Conservation (phyloP, 352 stramenopile species). For the Globisporangium lucens region DNA sequence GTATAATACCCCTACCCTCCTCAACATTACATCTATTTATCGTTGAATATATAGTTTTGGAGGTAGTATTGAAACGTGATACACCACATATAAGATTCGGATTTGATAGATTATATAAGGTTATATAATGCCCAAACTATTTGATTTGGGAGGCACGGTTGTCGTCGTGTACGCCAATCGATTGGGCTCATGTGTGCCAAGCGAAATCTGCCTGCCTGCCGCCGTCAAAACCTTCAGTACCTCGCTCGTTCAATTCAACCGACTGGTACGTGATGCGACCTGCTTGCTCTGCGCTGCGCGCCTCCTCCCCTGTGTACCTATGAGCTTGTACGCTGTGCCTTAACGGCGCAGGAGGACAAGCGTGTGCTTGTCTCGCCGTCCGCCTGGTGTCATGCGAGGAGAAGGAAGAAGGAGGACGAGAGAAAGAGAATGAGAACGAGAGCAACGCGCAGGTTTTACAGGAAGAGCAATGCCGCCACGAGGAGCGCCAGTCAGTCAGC, state of each 20-base stretch:
- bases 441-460: constrained; percentile 1
- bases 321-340: neutral
- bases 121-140: neutral
- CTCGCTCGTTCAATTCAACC: constrained; percentile 87
- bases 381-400: neutral
- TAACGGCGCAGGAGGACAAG: neutral
- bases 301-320: constrained; percentile 1
- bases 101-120: neutral
- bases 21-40: neutral
- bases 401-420: neutral
- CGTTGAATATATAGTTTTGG: neutral
- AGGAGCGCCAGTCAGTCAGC: neutral
- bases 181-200: constrained; percentile 51
- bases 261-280: constrained; percentile 66
- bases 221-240: constrained; percentile 72
- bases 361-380: neutral
- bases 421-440: neutral
- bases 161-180: constrained; percentile 53
- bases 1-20: constrained; percentile 15
- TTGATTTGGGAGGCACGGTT: neutral
- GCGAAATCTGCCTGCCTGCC: constrained; percentile 24
- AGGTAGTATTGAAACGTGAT: neutral
- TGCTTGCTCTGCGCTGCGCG: neutral
- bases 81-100: constrained; percentile 1
- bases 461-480: neutral